A percentile compares a stretch with the other conserved stretches of the same genome.
Evolutionary conservation across 2,329 filamentous ascomycete species (phyloP).

Genomic region (Exophiala phaeomuriformis): DNA sequence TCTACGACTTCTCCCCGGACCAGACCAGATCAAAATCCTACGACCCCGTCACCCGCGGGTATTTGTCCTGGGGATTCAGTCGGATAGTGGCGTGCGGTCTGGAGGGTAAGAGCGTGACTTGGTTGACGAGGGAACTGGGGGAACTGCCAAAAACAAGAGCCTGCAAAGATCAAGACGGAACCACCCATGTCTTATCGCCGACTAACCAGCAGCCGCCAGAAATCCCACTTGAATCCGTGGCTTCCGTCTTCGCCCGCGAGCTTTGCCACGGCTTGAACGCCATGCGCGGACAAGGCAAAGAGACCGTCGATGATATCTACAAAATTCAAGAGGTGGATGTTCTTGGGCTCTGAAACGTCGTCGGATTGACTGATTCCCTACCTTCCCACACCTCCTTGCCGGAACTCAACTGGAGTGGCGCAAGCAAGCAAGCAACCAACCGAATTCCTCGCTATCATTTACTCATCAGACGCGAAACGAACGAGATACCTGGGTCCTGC

Average conservation of each 20-base stretch:
- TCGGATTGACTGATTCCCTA: too few species aligned
- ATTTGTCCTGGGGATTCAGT: constrained; percentile 51
- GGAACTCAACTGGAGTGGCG: too few species aligned
- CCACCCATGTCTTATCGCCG: not conserved
- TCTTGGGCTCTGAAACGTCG: not conserved
- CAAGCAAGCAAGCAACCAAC: too few species aligned
- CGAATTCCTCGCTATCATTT: too few species aligned
- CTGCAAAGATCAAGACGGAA: not conserved
- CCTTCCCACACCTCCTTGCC: too few species aligned
- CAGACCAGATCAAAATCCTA: constrained; percentile 10
- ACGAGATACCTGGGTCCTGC: too few species aligned
- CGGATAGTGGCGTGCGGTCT: constrained; percentile 88
- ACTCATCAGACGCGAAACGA: too few species aligned
- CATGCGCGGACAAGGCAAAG: constrained; percentile 26
- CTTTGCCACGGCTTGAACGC: constrained; percentile 29
- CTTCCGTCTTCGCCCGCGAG: constrained; percentile 31
- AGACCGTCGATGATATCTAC: constrained; percentile 34
- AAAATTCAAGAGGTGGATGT: constrained; percentile 33
- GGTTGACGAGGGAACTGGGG: constrained; percentile 50
- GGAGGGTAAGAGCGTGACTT: constrained; percentile 71
- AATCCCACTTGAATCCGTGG: constrained; percentile 31
- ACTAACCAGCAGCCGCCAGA: not conserved
- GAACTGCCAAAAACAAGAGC: not conserved
- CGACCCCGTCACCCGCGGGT: constrained; percentile 12
- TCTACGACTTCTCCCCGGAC: constrained; percentile 8